Base-by-base conservation (phyloP, 257 asterid species). In the Primulina tabacum region DNA sequence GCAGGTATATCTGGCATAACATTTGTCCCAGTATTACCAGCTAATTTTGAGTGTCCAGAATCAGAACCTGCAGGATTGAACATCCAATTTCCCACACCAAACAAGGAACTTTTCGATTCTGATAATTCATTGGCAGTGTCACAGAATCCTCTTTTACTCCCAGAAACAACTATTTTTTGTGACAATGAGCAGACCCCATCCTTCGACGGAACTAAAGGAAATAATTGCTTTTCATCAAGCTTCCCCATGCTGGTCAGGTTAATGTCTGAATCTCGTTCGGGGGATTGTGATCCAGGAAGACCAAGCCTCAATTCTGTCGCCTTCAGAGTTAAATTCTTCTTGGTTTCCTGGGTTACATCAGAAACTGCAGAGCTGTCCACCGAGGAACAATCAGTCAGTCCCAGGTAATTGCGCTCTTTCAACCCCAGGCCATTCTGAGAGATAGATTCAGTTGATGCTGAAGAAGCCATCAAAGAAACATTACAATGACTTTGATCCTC, bases 261-360 rank as follows among this genome's bases (percentile, higher is more conserved):
- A 57, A 61, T 33, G 59, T 75, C 83, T 18, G 86, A 70, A 38
- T 73, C 82, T 75, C 89, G 72, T 52, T 38, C 81, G 0, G 88
- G 95, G 37, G 95, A 86, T 68, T 71, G 82, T 43, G 85, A 84
- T 37, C 95, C 95, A 0, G 95, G 95, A 34, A 82, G 90, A 8
- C 88, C 92, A 24, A 88, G 90, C 75, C 87, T 84, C 24, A 88
- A 83, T 74, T 88, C 92, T 0, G 95, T 88, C 32, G 92, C 95
- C 83, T 82, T 88, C 73, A 88, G 73, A 73, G 81, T 84, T 66
- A 86, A 74, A 64, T 83, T 80, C 53, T 77, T 65, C 26, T 74
- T 72, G 43, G 71, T 73, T 24, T 76, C 82, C 11, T 71, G 86
- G 18, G 86, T 60, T 56, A 77, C 57, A 63, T 70, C 71, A 67